These are phyloP conservation scores for Inonotus obliquus DNA, from an alignment of 1,284 basidiomycete genomes.

Conservation along the genomic window DNA sequence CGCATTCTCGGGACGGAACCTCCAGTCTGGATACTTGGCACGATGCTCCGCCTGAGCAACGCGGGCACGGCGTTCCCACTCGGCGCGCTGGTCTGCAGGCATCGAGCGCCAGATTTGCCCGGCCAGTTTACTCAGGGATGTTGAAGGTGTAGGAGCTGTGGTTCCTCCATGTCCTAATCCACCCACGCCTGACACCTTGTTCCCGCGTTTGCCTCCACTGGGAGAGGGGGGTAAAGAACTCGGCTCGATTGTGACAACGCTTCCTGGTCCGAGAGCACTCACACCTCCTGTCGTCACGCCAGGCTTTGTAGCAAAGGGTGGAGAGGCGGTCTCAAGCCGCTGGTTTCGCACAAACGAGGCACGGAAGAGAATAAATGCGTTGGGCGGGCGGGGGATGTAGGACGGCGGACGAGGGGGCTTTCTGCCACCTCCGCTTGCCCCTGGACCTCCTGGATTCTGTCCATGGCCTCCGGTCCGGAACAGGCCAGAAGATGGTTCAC, in stretches of 20 bases:
- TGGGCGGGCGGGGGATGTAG: slow-evolving; percentile 88
- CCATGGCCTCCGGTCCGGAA: neutral
- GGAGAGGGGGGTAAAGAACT: neutral
- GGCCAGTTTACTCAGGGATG: slow-evolving; percentile 60
- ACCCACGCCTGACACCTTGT: neutral
- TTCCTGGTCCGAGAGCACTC: slow-evolving; percentile 1
- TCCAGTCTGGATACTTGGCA: slow-evolving; percentile 71
- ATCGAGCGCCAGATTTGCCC: slow-evolving; percentile 62
- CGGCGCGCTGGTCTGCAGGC: slow-evolving; percentile 52
- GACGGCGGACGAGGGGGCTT: slow-evolving; percentile 25
- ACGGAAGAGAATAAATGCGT: slow-evolving; percentile 94
- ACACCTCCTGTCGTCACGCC: neutral
- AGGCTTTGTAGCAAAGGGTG: neutral
- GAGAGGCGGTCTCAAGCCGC: neutral
- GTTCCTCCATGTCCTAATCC: slow-evolving; percentile 26
- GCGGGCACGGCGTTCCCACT: slow-evolving; percentile 73
- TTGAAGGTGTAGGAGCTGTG: slow-evolving; percentile 53
- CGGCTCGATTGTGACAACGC: slow-evolving; percentile 3
- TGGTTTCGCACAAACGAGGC: slow-evolving; percentile 76
- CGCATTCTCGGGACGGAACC: slow-evolving; percentile 62
- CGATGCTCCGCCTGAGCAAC: slow-evolving; percentile 75
- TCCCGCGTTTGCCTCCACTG: neutral
- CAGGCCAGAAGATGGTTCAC: slow-evolving; percentile 1
- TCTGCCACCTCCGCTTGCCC: too few species aligned
- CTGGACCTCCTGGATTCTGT: neutral